A percentile compares a stretch with the other conserved stretches of the same genome.
These are phyloP conservation scores for Takashimella tepidaria DNA, from an alignment of 1,284 basidiomycete genomes.

Conservation along the genomic window DNA sequence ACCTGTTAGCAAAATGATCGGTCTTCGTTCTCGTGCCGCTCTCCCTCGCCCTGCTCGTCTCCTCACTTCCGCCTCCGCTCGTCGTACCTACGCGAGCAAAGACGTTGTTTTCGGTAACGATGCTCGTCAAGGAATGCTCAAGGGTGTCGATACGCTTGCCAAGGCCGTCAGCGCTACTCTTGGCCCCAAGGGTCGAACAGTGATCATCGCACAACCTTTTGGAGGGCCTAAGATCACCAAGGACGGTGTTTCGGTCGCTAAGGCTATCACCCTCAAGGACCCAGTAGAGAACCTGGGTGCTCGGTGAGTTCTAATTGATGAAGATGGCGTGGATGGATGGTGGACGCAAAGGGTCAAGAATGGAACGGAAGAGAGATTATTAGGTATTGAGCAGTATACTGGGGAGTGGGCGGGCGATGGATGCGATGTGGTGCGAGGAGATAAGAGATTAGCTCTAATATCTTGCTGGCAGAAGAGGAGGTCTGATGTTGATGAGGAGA, in stretches of 20 bases:
- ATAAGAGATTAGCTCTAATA: too few species aligned
- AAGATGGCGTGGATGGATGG: too few species aligned
- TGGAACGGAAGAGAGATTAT: too few species aligned
- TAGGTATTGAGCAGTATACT: too few species aligned
- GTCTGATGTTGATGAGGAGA: background rate
- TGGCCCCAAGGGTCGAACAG: slow-evolving; percentile 95
- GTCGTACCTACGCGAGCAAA: slow-evolving; percentile 69
- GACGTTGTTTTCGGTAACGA: slow-evolving; percentile 97
- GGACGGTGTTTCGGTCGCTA: slow-evolving; percentile 98
- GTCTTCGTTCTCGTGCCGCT: slow-evolving; percentile 37
- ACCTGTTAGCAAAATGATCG: slow-evolving; percentile 19
- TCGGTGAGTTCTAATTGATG: slow-evolving; percentile 69
- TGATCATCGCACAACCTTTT: slow-evolving; percentile 94
- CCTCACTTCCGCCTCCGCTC: slow-evolving; percentile 48
- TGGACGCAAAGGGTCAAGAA: too few species aligned
- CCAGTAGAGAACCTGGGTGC: slow-evolving; percentile 99
- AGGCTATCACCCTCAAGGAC: slow-evolving; percentile 90
- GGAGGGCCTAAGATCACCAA: slow-evolving; percentile 98
- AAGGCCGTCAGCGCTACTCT: slow-evolving; percentile 93
- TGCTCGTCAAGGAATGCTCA: slow-evolving; percentile 86
- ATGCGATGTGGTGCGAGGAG: too few species aligned
- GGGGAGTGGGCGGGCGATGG: too few species aligned
- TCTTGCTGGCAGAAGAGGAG: too few species aligned
- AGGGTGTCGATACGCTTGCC: slow-evolving; percentile 92
- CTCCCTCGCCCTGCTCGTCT: slow-evolving; percentile 51